These are phyloP conservation scores for Lactarius tabidus DNA, from an alignment of 768 basidiomycete genomes.

Conservation along the genomic window DNA sequence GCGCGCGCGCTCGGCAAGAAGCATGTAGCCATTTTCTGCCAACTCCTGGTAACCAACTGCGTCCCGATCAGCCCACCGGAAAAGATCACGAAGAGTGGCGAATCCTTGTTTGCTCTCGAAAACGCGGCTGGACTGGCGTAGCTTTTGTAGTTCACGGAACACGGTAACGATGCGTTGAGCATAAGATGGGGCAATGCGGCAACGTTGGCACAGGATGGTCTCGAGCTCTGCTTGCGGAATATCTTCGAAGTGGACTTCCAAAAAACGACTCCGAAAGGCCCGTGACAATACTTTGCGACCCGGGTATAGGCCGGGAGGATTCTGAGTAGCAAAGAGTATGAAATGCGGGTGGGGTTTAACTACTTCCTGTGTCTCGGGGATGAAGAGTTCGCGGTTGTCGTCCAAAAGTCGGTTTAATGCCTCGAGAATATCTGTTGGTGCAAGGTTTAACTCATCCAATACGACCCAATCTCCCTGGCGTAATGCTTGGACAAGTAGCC, in stretches of 20 bases:
- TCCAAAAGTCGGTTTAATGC: slow-evolving; percentile 95
- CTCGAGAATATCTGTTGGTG: slow-evolving; percentile 96
- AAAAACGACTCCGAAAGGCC: slow-evolving; percentile 94
- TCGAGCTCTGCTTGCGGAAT: slow-evolving; percentile 93
- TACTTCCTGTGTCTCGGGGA: slow-evolving; percentile 95
- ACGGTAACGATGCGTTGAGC: slow-evolving; percentile 87
- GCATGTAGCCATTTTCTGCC: slow-evolving; percentile 96
- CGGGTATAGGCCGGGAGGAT: slow-evolving; percentile 93
- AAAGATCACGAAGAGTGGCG: slow-evolving; percentile 93
- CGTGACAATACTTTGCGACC: slow-evolving; percentile 93
- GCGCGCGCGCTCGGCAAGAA: slow-evolving; percentile 87
- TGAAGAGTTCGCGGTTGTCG: slow-evolving; percentile 93
- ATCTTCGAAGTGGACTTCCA: slow-evolving; percentile 96
- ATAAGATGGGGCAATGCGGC: slow-evolving; percentile 90
- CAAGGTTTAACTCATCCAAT: slow-evolving; percentile 94
- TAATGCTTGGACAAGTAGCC: slow-evolving; percentile 87
- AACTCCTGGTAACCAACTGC: slow-evolving; percentile 88
- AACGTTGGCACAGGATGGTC: slow-evolving; percentile 88
- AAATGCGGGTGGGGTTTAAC: slow-evolving; percentile 92
- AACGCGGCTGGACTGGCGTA: slow-evolving; percentile 83
- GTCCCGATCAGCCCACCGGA: slow-evolving; percentile 93
- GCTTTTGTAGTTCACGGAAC: slow-evolving; percentile 89
- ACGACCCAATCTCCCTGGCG: slow-evolving; percentile 96
- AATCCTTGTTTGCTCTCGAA: slow-evolving; percentile 98
- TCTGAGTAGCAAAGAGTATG: slow-evolving; percentile 98